These are phyloP conservation scores for Brassica napus DNA, from an alignment of 345 rosid species.

Conservation along the genomic window Da-Ae NC_063445.1:33663001-33663500, in stretches of 20 bases:
- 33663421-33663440: constrained; percentile 42
- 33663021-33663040: neutral
- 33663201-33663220: neutral
- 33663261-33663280: neutral
- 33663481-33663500: constrained; percentile 3
- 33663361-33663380: constrained; percentile 22
- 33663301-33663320: neutral
- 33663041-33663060: neutral
- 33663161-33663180: neutral
- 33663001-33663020: neutral
- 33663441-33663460: constrained; percentile 27
- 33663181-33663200: neutral
- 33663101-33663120: neutral
- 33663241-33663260: neutral
- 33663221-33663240: neutral
- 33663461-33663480: neutral
- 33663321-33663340: neutral
- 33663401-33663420: constrained; percentile 38
- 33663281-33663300: neutral
- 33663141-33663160: neutral
- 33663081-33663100: neutral
- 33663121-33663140: neutral
- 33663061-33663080: neutral
- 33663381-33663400: constrained; percentile 31
- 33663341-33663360: constrained; percentile 12